Evolutionary conservation across 2,329 filamentous ascomycete species (phyloP).

Genomic region (Graphilbum fragrans): DNA sequence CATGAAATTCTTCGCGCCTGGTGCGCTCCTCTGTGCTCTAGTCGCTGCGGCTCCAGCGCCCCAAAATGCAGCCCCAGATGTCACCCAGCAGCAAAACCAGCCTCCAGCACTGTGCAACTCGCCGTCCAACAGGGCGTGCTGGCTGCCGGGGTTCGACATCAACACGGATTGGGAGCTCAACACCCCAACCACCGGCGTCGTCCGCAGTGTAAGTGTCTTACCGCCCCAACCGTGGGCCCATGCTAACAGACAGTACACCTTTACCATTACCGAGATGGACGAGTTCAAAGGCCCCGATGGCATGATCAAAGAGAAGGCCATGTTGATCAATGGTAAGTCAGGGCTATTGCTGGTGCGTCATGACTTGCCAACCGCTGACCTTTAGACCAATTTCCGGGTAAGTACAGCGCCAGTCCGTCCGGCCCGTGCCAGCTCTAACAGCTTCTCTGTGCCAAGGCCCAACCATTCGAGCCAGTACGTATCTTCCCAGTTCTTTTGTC

Average conservation of each 20-base stretch:
- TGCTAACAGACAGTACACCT: conserved; percentile 7
- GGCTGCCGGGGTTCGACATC: conserved; percentile 9
- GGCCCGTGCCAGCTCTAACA: neutral
- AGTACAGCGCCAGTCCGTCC: neutral
- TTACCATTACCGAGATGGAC: conserved; percentile 8
- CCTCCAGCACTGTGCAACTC: conserved; percentile 5
- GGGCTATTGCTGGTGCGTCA: too few relatives aligned
- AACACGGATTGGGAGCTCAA: conserved; percentile 9
- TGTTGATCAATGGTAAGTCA: conserved; percentile 9
- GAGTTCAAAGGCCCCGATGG: conserved; percentile 7
- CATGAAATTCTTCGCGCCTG: neutral
- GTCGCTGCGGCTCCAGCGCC: neutral
- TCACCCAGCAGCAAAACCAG: neutral
- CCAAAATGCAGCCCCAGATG: neutral
- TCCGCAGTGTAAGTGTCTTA: conserved; percentile 3
- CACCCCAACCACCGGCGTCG: conserved; percentile 7
- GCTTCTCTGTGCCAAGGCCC: conserved; percentile 1
- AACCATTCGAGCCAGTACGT: conserved; percentile 4
- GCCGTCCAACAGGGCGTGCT: conserved; percentile 6
- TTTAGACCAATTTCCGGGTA: conserved; percentile 9
- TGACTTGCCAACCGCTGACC: neutral
- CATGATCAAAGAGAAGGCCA: conserved; percentile 7
- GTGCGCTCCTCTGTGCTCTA: neutral
- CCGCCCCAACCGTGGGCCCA: neutral
- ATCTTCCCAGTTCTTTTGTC: neutral